phyloP scores from a whole-genome alignment of 1,139 yeast genomes.

The Entelexis sorbosivorans region DNA sequence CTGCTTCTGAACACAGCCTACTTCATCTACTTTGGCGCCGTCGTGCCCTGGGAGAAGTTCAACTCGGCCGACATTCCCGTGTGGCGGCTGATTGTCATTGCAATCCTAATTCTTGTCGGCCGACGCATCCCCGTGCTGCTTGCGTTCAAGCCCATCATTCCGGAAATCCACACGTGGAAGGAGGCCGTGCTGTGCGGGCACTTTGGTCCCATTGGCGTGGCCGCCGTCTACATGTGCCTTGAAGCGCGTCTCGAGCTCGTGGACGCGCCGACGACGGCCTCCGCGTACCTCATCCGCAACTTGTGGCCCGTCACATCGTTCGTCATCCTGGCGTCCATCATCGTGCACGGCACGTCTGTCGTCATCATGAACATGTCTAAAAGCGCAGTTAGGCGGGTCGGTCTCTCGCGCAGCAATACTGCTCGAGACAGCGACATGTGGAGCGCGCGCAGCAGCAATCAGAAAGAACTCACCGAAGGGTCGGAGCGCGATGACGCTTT shows the following conservation, averaged over 20 bases:
- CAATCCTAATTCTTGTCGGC: slow-evolving; percentile 70
- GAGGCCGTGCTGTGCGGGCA: slow-evolving; percentile 95
- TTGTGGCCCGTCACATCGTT: slow-evolving; percentile 90
- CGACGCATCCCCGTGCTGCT: slow-evolving; percentile 84
- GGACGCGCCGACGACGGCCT: slow-evolving; percentile 51
- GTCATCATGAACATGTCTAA: slow-evolving; percentile 4
- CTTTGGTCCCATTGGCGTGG: slow-evolving; percentile 97
- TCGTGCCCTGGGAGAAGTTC: slow-evolving; percentile 84
- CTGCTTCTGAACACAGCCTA: slow-evolving; percentile 51
- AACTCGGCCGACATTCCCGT: slow-evolving; percentile 63
- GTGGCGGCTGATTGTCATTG: slow-evolving; percentile 76
- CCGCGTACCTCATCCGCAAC: slow-evolving; percentile 47
- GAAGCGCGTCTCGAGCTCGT: slow-evolving; percentile 75
- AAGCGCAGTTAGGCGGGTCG: not conserved
- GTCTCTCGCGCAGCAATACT: not conserved
- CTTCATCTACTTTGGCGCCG: slow-evolving; percentile 52
- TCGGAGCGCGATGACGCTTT: not conserved
- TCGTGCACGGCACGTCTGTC: slow-evolving; percentile 93
- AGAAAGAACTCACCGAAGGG: not conserved
- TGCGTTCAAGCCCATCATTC: slow-evolving; percentile 67
- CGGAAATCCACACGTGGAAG: slow-evolving; percentile 88
- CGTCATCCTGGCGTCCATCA: slow-evolving; percentile 70
- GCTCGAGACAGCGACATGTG: not conserved
- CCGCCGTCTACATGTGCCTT: slow-evolving; percentile 85
- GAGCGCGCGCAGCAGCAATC: not conserved